Conservation (phyloP, 1,139 yeast genomes). For the Candida sp. region DNA sequence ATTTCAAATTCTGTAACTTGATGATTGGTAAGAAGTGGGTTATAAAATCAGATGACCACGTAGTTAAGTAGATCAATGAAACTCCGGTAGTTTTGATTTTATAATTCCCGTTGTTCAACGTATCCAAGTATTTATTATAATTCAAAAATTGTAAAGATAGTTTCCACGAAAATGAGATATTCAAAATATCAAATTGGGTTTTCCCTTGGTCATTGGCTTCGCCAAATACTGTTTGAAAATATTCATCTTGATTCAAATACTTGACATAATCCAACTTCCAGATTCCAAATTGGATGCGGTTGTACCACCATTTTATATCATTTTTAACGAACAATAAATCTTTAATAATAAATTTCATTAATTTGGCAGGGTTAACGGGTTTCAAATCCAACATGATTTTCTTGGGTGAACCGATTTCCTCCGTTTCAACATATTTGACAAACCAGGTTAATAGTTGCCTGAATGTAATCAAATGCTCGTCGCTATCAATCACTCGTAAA, state of each 20-base stretch:
- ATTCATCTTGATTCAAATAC: conserved; percentile 41
- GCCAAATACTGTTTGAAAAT: conserved; percentile 25
- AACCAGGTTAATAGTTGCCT: conserved; percentile 60
- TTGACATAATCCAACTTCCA: conserved; percentile 73
- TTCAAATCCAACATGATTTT: conserved; percentile 83
- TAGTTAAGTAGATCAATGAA: conserved; percentile 34
- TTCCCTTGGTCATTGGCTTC: conserved; percentile 15
- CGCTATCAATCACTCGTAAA: conserved; percentile 51
- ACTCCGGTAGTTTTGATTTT: conserved; percentile 34
- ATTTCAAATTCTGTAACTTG: conserved; percentile 41
- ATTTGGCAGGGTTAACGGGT: conserved; percentile 57
- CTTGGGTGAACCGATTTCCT: conserved; percentile 11
- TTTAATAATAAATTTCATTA: conserved; percentile 51
- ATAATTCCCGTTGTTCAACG: conserved; percentile 17
- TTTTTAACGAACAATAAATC: conserved; percentile 45
- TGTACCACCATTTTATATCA: conserved; percentile 64
- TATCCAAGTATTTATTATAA: conserved; percentile 35
- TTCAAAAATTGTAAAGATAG: conserved; percentile 30
- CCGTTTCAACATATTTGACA: conserved; percentile 27
- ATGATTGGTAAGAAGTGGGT: conserved; percentile 35
- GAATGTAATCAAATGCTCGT: conserved; percentile 63
- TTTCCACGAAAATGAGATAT: conserved; percentile 35
- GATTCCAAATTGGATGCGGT: conserved; percentile 69
- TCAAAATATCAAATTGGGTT: conserved; percentile 31
- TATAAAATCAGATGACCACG: conserved; percentile 38